A percentile compares a stretch with the other conserved stretches of the same genome.
These are phyloP conservation scores for Citrullus mucosospermus DNA, from an alignment of 306 rosid species.

Conservation along the genomic window DNA sequence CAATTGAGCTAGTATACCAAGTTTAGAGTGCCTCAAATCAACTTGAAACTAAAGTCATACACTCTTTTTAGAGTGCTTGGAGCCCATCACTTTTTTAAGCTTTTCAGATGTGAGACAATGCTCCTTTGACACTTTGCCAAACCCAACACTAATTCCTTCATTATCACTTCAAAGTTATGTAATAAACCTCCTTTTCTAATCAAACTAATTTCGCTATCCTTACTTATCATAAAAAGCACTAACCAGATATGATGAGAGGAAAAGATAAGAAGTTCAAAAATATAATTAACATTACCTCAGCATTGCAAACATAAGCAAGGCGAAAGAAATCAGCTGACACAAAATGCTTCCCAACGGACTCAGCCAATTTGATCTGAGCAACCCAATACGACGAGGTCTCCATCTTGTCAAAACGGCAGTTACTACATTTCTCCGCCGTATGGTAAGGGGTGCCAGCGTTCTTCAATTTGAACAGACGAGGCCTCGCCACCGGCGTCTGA, in stretches of 20 bases:
- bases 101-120: no score
- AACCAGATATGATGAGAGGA: background rate
- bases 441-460: conserved; percentile 13
- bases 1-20: no score
- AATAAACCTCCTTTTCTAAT: background rate
- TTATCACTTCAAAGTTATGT: background rate
- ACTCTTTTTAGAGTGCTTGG: no score
- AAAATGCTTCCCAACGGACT: conserved; percentile 19
- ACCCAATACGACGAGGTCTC: conserved; percentile 20
- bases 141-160: background rate
- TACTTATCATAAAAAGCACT: background rate
- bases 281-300: conserved; percentile 8
- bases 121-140: no score
- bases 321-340: conserved; percentile 23
- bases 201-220: background rate
- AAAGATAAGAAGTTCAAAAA: background rate
- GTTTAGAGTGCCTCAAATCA: no score
- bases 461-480: background rate
- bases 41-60: no score
- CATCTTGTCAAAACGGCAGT: conserved; percentile 18
- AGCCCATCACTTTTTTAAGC: no score
- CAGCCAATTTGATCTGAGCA: conserved; percentile 18
- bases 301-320: conserved; percentile 14
- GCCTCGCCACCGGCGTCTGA: conserved; percentile 7
- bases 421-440: conserved; percentile 17